Base-by-base conservation (phyloP, 495 filamentous ascomycete genomes). In the Aspergillus conjunctus region DNA sequence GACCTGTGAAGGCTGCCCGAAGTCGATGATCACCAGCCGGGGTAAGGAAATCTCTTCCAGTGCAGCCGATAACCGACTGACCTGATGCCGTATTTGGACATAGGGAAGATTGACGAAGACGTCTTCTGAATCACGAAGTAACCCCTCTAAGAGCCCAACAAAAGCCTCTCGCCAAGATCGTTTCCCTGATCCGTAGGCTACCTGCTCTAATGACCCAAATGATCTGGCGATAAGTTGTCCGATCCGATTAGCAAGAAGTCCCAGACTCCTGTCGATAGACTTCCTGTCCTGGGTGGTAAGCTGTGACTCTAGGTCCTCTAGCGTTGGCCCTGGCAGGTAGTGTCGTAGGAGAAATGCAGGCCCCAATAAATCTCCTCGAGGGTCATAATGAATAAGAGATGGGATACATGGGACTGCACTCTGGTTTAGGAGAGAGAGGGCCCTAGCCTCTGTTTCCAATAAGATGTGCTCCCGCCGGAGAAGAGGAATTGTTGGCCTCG, bases 91-190 rank as follows among this genome's bases (percentile, higher is more conserved):
- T 49, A 92, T 82, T 55, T 80, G 72, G 15, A 79, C 77, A 66
- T 91, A 91, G 1, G 88, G 87, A 14, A 91, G 68, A 51, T 81
- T 77, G 52, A 92, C 80, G 33, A 86, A 78, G 72, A 85, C 84
- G 56, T 91, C 89, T 64, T 92, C 89, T 14, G 81, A 85, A 65
- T 91, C 89, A 18, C 85, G 83, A 26, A 91, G 74, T 14, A 85
- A 71, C 4, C 79, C 72, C 62, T 91, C 89, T 12, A 90, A 76
- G 43, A 92, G 73, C 2, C 69, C 62, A 22, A 78, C 70, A 61
- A 91, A 90, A 1, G 82, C 81, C 41, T 85, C 81, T 46, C 78
- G 71, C 89, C 89, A 92, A 10, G 80, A 82, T 8, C 58, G 60
- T 50, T 76, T 83, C 4, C 85, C 86, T 12, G 66, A 64, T 8